phyloP scores from a whole-genome alignment of 83 land plant genomes.

The Isoetes engelmannii region DNA sequence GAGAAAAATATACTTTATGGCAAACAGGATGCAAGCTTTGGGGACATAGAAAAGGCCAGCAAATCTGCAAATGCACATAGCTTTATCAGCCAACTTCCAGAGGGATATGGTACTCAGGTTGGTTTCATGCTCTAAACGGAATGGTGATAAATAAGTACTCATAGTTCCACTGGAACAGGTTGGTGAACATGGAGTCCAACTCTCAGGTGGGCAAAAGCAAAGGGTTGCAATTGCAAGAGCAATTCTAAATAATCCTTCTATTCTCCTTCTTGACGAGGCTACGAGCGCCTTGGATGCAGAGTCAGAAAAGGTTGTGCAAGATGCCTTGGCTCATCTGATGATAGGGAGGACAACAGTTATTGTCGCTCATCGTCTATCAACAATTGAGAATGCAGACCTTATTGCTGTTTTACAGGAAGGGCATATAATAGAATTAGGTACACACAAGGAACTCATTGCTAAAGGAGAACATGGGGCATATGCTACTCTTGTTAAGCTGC shows the following conservation, averaged over 20 bases:
- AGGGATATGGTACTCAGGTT: constrained; percentile 20
- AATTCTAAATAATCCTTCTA: constrained; percentile 73
- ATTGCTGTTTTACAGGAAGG: constrained; percentile 75
- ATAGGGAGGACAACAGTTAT: constrained; percentile 85
- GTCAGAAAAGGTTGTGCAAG: constrained; percentile 85
- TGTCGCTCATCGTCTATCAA: constrained; percentile 81
- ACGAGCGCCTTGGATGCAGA: constrained; percentile 93
- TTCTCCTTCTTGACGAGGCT: constrained; percentile 84
- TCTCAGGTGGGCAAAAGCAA: constrained; percentile 95
- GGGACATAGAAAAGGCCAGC: constrained; percentile 30
- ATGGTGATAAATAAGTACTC: too few species aligned
- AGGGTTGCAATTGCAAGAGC: constrained; percentile 85
- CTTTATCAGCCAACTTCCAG: constrained; percentile 39
- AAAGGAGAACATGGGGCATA: constrained; percentile 44
- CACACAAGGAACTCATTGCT: constrained; percentile 61
- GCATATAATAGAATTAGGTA: constrained; percentile 69
- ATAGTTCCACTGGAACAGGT: too few species aligned
- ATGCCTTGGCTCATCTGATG: constrained; percentile 81
- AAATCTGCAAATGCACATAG: constrained; percentile 44
- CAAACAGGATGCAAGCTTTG: constrained; percentile 23
- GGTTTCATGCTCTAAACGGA: neutral
- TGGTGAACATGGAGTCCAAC: constrained; percentile 79
- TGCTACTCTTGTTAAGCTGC: constrained; percentile 50
- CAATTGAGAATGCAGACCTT: constrained; percentile 68
- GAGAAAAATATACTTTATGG: constrained; percentile 38